Evolutionary conservation across 192 early-diverging fungal genomes (phyloP).

Genomic region (Dispira parvispora): DNA sequence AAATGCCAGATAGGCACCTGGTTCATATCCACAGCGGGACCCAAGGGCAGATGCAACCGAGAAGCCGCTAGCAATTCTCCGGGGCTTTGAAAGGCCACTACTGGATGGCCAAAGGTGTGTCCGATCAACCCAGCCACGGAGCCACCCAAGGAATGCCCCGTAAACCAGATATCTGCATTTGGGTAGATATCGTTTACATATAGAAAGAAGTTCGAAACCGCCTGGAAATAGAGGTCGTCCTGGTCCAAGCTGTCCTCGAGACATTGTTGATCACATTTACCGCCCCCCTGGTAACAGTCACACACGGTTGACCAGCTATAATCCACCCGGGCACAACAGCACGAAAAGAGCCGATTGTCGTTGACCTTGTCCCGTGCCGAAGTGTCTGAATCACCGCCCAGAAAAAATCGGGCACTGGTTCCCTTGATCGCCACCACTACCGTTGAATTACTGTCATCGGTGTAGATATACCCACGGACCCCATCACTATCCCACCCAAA

Average conservation of each 20-base stretch:
- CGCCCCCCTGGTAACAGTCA: slow-evolving; percentile 46
- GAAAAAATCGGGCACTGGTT: slow-evolving; percentile 45
- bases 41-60: slow-evolving; percentile 60
- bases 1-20: slow-evolving; percentile 77
- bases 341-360: slow-evolving; percentile 90
- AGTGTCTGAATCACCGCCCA: slow-evolving; percentile 53
- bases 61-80: slow-evolving; percentile 63
- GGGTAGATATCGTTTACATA: slow-evolving; percentile 50
- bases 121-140: slow-evolving; percentile 56
- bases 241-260: slow-evolving; percentile 38
- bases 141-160: slow-evolving; percentile 81
- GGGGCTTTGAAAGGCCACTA: slow-evolving; percentile 66
- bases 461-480: slow-evolving; percentile 78
- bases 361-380: slow-evolving; percentile 58
- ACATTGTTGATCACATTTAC: slow-evolving; percentile 42
- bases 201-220: slow-evolving; percentile 42
- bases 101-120: slow-evolving; percentile 68
- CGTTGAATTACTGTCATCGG: slow-evolving; percentile 37
- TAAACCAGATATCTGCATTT: slow-evolving; percentile 49
- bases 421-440: slow-evolving; percentile 83
- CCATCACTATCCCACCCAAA: slow-evolving; percentile 64
- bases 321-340: slow-evolving; percentile 81
- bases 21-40: slow-evolving; percentile 32
- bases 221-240: slow-evolving; percentile 25
- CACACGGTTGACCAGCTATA: slow-evolving; percentile 73